Percentiles rank a stretch among this genome's conserved stretches.
Conservation (phyloP, 139 green algal species). For the Choricystis sp. region DNA sequence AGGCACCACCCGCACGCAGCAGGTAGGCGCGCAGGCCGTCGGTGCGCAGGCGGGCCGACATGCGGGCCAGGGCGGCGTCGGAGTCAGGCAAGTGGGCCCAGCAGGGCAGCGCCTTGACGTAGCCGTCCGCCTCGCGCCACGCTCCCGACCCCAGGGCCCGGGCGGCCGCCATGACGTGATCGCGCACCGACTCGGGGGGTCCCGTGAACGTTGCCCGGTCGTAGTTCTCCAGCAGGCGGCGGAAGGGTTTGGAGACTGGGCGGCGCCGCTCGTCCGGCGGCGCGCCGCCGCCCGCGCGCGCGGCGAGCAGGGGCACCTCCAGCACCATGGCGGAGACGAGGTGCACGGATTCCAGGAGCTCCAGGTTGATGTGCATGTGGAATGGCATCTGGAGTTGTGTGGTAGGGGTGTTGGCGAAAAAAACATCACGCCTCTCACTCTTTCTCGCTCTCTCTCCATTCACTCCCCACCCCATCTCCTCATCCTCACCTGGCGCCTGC, state of each 20-base stretch:
- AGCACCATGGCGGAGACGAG: slow-evolving; percentile 89
- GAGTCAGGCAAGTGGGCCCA: slow-evolving; percentile 63
- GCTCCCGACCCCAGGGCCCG: slow-evolving; percentile 45
- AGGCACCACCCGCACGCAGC: slow-evolving; percentile 67
- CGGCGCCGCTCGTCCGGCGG: slow-evolving; percentile 10
- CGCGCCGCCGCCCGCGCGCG: slow-evolving; percentile 51
- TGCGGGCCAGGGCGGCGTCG: slow-evolving; percentile 57
- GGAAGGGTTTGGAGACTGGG: slow-evolving; percentile 64
- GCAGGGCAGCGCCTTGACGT: slow-evolving; percentile 40
- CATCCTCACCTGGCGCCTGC: slow-evolving; percentile 46
- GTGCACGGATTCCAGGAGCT: slow-evolving; percentile 86
- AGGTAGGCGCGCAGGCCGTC: slow-evolving; percentile 88
- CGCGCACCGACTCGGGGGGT: slow-evolving; percentile 92
- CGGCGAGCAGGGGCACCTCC: slow-evolving; percentile 35
- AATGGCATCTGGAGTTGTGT: slow-evolving; percentile 78
- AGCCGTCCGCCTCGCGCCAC: slow-evolving; percentile 58
- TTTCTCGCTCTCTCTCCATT: not conserved
- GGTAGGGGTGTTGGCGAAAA: not conserved
- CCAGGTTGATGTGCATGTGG: slow-evolving; percentile 99
- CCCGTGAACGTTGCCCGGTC: slow-evolving; percentile 78
- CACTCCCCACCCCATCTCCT: no score
- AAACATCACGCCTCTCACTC: not conserved
- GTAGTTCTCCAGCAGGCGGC: slow-evolving; percentile 87
- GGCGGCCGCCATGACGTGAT: slow-evolving; percentile 87
- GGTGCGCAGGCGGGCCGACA: slow-evolving; percentile 49